Evolutionary conservation across 139 green algal genomes (phyloP).

Genomic region (Ostreobium quekettii): DNA sequence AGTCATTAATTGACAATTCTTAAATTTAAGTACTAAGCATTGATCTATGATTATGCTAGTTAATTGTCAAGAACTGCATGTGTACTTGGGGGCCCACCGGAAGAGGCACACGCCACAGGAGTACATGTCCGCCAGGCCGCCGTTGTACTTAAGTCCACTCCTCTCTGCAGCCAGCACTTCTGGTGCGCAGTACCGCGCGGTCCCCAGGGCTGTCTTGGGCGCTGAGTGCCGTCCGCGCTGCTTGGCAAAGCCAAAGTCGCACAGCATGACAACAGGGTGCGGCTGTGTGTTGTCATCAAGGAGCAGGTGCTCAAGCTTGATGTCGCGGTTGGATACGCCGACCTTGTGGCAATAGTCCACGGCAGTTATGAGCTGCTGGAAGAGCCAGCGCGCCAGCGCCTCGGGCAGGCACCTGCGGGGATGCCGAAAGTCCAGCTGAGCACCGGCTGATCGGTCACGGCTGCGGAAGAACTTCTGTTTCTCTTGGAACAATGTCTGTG

Average conservation of each 20-base stretch:
- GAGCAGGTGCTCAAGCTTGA: conserved; percentile 12
- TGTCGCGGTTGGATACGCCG: conserved; percentile 8
- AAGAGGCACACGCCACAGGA: conserved; percentile 15
- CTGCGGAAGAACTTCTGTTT: no score
- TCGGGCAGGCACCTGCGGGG: no score
- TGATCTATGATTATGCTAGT: no score
- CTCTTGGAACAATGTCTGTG: no score
- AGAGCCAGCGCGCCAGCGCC: conserved; percentile 40
- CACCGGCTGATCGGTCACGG: no score
- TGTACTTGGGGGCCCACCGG: no score
- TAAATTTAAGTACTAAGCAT: no score
- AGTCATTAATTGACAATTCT: no score
- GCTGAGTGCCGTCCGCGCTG: neutral
- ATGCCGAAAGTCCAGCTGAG: no score
- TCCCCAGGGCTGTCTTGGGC: conserved; percentile 3
- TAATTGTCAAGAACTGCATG: no score
- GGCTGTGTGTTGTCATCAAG: no score
- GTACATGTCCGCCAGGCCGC: neutral
- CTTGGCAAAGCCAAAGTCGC: conserved; percentile 15
- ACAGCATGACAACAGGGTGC: conserved; percentile 11
- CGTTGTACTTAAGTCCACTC: neutral
- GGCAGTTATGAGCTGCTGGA: conserved; percentile 43
- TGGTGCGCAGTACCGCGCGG: conserved; percentile 5
- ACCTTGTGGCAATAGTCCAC: conserved; percentile 5
- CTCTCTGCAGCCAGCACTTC: neutral